These are phyloP conservation scores for Clitopilus hobsonii DNA, from an alignment of 768 basidiomycete species.

Conservation along the genomic window DNA sequence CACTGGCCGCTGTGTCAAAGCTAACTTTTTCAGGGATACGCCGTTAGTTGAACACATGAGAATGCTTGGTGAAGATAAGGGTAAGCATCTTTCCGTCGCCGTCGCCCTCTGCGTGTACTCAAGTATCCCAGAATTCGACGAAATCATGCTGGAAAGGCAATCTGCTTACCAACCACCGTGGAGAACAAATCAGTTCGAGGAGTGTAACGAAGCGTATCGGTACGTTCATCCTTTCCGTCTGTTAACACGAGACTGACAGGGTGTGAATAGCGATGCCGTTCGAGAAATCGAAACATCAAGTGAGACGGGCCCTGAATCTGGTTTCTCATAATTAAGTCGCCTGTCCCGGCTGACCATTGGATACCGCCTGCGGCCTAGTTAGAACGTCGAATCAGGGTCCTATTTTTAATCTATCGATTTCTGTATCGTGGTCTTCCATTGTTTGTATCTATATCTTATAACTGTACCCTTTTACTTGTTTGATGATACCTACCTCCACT, in stretches of 20 bases:
- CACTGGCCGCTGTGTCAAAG: no score
- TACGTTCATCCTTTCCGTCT: constrained; percentile 24
- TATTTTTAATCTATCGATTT: no score
- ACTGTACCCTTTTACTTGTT: no score
- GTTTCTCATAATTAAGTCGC: background rate
- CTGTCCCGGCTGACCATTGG: no score
- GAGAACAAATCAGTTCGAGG: constrained; percentile 38
- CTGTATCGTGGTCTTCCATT: no score
- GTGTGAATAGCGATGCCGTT: constrained; percentile 12
- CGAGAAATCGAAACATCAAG: constrained; percentile 21
- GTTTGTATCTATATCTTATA: no score
- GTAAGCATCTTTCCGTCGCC: constrained; percentile 34
- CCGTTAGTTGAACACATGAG: constrained; percentile 51
- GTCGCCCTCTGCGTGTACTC: background rate
- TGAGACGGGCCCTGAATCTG: constrained; percentile 10
- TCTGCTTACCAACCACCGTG: constrained; percentile 62
- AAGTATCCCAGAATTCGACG: constrained; percentile 50
- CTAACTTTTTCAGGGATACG: constrained; percentile 62
- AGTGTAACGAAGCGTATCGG: constrained; percentile 62
- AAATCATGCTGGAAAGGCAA: constrained; percentile 48
- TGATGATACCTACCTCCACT: no score
- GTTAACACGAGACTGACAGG: background rate
- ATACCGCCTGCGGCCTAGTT: no score
- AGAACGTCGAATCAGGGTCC: no score
- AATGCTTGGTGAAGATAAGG: constrained; percentile 62